Evolutionary conservation across 2,329 filamentous ascomycete species (phyloP).

Genomic region (Grosmannia huntii): DNA sequence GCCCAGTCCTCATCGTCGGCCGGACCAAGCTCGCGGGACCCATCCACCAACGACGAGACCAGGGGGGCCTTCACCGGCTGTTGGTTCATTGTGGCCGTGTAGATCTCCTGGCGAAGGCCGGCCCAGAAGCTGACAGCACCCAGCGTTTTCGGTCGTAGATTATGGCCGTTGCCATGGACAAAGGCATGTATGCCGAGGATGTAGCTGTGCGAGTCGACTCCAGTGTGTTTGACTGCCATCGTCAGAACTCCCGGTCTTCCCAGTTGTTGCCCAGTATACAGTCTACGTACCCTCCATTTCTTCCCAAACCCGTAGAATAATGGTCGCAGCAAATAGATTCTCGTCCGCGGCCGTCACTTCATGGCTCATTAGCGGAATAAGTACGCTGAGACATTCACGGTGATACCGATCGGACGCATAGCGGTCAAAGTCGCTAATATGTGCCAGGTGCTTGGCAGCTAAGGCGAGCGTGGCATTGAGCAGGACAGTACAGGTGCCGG

Average conservation of each 20-base stretch:
- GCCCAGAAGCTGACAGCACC: slow-evolving; percentile 45
- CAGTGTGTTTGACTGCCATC: slow-evolving; percentile 24
- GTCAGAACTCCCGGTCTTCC: background rate
- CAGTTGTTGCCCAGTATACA: background rate
- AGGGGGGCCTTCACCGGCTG: slow-evolving; percentile 35
- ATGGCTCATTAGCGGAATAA: slow-evolving; percentile 32
- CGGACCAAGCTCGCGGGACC: slow-evolving; percentile 27
- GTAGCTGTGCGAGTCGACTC: slow-evolving; percentile 33
- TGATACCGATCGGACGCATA: slow-evolving; percentile 40
- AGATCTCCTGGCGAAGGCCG: slow-evolving; percentile 46
- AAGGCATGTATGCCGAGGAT: slow-evolving; percentile 33
- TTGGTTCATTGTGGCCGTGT: slow-evolving; percentile 37
- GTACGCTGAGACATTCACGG: slow-evolving; percentile 35
- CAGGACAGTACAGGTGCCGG: slow-evolving; percentile 35
- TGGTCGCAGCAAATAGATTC: slow-evolving; percentile 39
- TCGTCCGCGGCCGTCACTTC: slow-evolving; percentile 30
- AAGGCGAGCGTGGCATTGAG: slow-evolving; percentile 45
- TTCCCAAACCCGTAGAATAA: slow-evolving; percentile 44
- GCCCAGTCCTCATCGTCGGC: slow-evolving; percentile 43
- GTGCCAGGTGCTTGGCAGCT: slow-evolving; percentile 39
- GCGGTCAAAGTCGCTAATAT: slow-evolving; percentile 32
- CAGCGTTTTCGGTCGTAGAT: slow-evolving; percentile 27
- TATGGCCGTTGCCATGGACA: slow-evolving; percentile 27
- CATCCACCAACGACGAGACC: slow-evolving; percentile 34
- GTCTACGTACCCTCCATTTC: slow-evolving; percentile 29